phyloP scores from a whole-genome alignment of 495 filamentous ascomycete genomes.

The Hypoxylon perforatum region DNA sequence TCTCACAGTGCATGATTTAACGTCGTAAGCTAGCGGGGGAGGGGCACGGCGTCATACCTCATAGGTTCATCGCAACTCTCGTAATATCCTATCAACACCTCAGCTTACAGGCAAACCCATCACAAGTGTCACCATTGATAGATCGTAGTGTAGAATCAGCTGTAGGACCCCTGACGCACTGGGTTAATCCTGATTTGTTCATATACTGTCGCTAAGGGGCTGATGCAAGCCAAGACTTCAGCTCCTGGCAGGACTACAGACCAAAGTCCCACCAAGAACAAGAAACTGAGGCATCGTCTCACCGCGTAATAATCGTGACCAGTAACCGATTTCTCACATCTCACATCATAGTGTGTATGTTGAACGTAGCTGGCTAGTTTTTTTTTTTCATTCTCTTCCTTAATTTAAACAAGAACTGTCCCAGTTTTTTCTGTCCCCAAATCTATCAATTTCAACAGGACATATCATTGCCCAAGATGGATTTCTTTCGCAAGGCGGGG shows the following conservation, averaged over 20 bases:
- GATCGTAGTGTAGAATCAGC: constrained; percentile 9
- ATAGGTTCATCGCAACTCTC: neutral
- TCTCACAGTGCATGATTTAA: constrained; percentile 29
- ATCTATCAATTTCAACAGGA: neutral
- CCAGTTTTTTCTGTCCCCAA: neutral
- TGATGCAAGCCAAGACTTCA: constrained; percentile 44
- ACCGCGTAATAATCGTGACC: constrained; percentile 29
- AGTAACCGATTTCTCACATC: constrained; percentile 20
- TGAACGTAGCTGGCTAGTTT: no score
- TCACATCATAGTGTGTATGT: no score
- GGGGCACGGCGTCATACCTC: neutral
- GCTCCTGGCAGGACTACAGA: constrained; percentile 8
- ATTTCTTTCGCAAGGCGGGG: constrained; percentile 48
- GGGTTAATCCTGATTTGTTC: constrained; percentile 23
- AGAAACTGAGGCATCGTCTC: neutral
- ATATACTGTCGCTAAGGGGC: constrained; percentile 7
- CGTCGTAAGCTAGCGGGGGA: constrained; percentile 23
- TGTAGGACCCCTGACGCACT: constrained; percentile 19
- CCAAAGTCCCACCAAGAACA: constrained; percentile 23
- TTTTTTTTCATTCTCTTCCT: neutral
- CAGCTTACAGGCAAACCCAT: constrained; percentile 21
- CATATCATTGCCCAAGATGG: constrained; percentile 40
- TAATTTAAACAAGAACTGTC: constrained; percentile 7
- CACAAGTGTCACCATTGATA: constrained; percentile 23
- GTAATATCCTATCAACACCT: constrained; percentile 28